A percentile compares a stretch with the other conserved stretches of the same genome.
Evolutionary conservation across 2,329 filamentous ascomycete species (phyloP).

Genomic region (Bipolaris bicolor): DNA sequence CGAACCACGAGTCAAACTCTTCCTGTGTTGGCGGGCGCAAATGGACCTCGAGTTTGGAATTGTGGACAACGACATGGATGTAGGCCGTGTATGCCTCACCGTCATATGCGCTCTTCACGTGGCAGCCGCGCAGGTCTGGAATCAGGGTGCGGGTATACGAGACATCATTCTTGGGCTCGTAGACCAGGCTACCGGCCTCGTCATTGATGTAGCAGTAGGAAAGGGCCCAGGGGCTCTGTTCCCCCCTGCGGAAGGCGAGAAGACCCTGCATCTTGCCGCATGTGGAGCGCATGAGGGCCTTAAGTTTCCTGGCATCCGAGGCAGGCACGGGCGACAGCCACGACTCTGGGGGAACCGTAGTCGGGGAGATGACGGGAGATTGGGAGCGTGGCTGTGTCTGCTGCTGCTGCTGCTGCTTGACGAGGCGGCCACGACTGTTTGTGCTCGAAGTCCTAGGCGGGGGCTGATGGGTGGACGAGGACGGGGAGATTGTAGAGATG

Average conservation of each 20-base stretch:
- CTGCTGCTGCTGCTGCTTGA: constrained; percentile 30
- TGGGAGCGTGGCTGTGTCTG: constrained; percentile 20
- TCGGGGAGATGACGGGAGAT: constrained; percentile 30
- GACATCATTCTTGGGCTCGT: constrained; percentile 71
- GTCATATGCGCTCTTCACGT: constrained; percentile 62
- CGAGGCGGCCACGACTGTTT: constrained; percentile 38
- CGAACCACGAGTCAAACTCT: constrained; percentile 80
- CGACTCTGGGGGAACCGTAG: constrained; percentile 39
- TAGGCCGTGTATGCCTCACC: constrained; percentile 57
- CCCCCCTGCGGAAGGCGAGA: constrained; percentile 71
- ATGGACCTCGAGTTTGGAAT: constrained; percentile 65
- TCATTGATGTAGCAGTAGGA: constrained; percentile 82
- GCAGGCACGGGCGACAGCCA: constrained; percentile 57
- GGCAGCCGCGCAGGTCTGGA: constrained; percentile 76
- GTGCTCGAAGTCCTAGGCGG: constrained; percentile 40
- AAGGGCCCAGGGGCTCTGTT: constrained; percentile 67
- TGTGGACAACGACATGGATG: constrained; percentile 59
- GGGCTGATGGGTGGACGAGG: constrained; percentile 33
- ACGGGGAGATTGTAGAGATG: constrained; percentile 47
- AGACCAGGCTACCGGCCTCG: constrained; percentile 74
- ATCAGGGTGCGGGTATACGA: constrained; percentile 69
- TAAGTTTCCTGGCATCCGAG: constrained; percentile 72
- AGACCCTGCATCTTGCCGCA: constrained; percentile 82
- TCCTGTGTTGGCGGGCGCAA: constrained; percentile 68
- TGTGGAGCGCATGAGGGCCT: constrained; percentile 77